Evolutionary conservation across 1,284 basidiomycete genomes (phyloP), one percentile per base, ranked within the genome.

Genomic region (Moesziomyces antarcticus): DNA sequence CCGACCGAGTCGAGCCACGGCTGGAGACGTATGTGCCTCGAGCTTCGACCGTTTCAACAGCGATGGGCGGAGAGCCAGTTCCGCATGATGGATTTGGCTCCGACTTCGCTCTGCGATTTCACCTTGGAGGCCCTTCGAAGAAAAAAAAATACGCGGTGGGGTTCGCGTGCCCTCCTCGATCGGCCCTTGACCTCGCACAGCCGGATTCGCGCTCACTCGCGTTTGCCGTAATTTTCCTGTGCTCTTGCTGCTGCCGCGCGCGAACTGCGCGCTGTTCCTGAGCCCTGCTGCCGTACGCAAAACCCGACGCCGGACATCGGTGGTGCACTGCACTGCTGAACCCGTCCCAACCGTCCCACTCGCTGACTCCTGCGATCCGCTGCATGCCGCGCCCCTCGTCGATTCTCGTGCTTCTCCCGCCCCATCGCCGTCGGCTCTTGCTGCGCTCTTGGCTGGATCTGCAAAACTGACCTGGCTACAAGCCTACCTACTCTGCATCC

Each of bases 171-270:
- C 22, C n/a, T 22, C 33, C 25, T 33, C 51, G 51, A 53, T 53
- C 42, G 33, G 42, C 51, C 51, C 11, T 21, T 53, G 51, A 45
- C 41, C 45, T 53, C 51, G 51, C 27, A 8, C 25, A 44, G 41
- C 11, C 30, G 11, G 35, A 13, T 7, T 27, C 25, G 25, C 25
- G 35, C 35, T 35, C 35, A 5, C 37, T 40, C 30, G 37, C 37
- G 5, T 16, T 53, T 53, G 45, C 20, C 11, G 11, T 11, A 22
- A 3, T 3, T 33, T 33, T 22, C 21, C 27, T 33, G 25, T 35
- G 40, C 30, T 43, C n/a, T 22, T 40, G 4, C 20, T 53, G 13
- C 30, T 11, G 30, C 22, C 22, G 22, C 22, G 22, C 22, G 22
- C 22, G 22, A 24, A 24, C 22, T 24, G 22, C 22, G 22, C 30